Conservation (phyloP, 2,329 filamentous ascomycete genomes). For the Phaeosphaeria sp. region DNA sequence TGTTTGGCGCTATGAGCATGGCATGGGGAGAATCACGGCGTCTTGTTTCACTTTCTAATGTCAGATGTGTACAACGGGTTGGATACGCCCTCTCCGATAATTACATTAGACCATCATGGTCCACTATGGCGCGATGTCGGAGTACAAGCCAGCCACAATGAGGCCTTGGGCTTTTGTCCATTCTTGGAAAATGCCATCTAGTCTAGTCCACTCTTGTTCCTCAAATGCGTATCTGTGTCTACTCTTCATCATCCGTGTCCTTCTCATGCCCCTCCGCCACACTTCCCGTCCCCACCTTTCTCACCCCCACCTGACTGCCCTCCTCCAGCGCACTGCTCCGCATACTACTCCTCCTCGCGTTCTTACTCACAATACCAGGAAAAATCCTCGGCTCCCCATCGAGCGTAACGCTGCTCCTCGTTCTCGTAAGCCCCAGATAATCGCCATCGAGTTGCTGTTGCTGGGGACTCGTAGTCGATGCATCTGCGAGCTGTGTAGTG, state of each 20-base stretch:
- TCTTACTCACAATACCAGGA: constrained; percentile 68
- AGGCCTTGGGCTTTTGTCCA: too few species aligned
- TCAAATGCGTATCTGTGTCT: background rate
- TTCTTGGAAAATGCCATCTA: too few species aligned
- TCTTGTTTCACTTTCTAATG: background rate
- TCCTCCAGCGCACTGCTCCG: constrained; percentile 29
- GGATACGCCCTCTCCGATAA: background rate
- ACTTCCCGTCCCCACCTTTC: constrained; percentile 10
- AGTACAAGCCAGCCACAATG: too few species aligned
- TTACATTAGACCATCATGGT: too few species aligned
- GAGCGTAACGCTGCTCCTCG: constrained; percentile 36
- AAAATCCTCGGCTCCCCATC: constrained; percentile 72
- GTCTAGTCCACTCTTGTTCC: too few species aligned
- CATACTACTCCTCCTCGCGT: constrained; percentile 46
- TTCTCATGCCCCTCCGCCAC: constrained; percentile 4
- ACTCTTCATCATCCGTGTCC: constrained; percentile 19
- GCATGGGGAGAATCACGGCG: background rate
- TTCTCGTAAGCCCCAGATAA: constrained; percentile 23
- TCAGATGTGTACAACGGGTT: background rate
- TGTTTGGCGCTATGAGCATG: background rate
- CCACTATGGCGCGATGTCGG: background rate
- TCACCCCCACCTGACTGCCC: constrained; percentile 14
- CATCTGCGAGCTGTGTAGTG: constrained; percentile 24
- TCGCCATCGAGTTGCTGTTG: constrained; percentile 22
- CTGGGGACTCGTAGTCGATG: constrained; percentile 6